Conservation (phyloP, 2,329 filamentous ascomycete species). For the Sclerotinia nivalis region DNA sequence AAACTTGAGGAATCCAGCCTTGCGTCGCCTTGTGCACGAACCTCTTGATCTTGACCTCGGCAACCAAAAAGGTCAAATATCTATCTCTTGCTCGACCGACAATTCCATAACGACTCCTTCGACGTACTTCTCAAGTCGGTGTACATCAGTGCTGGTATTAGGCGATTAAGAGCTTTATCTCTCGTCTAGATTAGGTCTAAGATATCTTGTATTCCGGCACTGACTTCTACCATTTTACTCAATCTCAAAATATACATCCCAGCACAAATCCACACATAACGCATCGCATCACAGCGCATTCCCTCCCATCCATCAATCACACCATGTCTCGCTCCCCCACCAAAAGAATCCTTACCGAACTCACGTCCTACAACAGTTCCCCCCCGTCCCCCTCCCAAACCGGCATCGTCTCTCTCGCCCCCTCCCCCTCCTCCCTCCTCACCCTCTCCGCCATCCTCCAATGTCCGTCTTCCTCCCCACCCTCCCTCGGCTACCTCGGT, state of each 20-base stretch:
- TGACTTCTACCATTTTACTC: neutral
- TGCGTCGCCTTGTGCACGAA: neutral
- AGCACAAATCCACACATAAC: neutral
- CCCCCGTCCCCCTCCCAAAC: slow-evolving; percentile 52
- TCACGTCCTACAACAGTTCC: slow-evolving; percentile 44
- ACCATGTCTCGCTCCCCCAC: slow-evolving; percentile 45
- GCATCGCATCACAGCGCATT: neutral
- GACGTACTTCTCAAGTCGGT: neutral
- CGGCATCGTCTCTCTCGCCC: slow-evolving; percentile 62
- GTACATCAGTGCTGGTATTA: neutral
- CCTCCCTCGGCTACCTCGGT: slow-evolving; percentile 49
- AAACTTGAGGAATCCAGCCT: neutral
- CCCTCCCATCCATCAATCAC: slow-evolving; percentile 4
- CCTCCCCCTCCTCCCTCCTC: slow-evolving; percentile 54
- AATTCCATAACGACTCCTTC: neutral
- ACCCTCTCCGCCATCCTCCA: slow-evolving; percentile 55
- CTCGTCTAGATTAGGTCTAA: neutral
- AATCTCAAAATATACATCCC: neutral
- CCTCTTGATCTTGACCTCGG: slow-evolving; percentile 11
- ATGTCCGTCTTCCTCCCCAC: slow-evolving; percentile 55
- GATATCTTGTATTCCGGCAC: neutral
- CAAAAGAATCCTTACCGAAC: slow-evolving; percentile 59
- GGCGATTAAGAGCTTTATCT: neutral
- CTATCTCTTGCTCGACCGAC: no score
- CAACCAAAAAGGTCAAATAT: neutral